A percentile compares a stretch with the other conserved stretches of the same genome.
These are phyloP conservation scores for Nicotiana attenuata DNA, from an alignment of 257 asterid species.

Conservation along the genomic window DNA sequence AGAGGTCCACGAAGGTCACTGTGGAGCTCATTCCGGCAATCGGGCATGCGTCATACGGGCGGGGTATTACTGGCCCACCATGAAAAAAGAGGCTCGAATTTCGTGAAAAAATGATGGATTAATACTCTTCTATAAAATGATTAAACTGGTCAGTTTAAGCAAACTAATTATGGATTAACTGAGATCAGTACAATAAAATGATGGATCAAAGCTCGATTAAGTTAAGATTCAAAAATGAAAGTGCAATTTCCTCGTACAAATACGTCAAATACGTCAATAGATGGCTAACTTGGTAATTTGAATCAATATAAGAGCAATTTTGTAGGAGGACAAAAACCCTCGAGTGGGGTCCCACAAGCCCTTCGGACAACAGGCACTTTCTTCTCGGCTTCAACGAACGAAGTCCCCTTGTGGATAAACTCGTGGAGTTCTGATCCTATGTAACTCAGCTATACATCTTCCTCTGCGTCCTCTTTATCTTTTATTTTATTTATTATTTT, in stretches of 20 bases:
- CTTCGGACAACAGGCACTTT: background rate
- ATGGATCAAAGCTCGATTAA: background rate
- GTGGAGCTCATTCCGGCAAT: too few species aligned
- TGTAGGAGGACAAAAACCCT: background rate
- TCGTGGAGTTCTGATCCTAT: background rate
- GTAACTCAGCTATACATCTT: background rate
- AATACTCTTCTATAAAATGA: too few species aligned
- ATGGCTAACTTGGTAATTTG: background rate
- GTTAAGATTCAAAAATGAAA: too few species aligned
- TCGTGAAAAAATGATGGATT: too few species aligned
- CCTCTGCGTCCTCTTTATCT: background rate
- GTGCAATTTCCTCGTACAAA: too few species aligned
- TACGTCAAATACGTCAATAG: too few species aligned
- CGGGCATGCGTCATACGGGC: too few species aligned
- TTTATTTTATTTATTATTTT: too few species aligned
- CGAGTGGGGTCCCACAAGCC: slow-evolving; percentile 1
- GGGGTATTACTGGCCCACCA: too few species aligned
- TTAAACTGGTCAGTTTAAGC: background rate
- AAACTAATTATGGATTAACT: too few species aligned
- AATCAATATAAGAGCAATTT: background rate
- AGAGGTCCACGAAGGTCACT: too few species aligned
- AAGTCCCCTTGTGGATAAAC: slow-evolving; percentile 16
- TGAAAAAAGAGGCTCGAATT: too few species aligned
- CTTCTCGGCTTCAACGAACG: slow-evolving; percentile 7
- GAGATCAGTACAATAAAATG: background rate